Percentiles rank a stretch among this genome's conserved stretches.
These are phyloP conservation scores for Irpex rosettiformis DNA, from an alignment of 1,284 basidiomycete genomes.

Conservation along the genomic window DNA sequence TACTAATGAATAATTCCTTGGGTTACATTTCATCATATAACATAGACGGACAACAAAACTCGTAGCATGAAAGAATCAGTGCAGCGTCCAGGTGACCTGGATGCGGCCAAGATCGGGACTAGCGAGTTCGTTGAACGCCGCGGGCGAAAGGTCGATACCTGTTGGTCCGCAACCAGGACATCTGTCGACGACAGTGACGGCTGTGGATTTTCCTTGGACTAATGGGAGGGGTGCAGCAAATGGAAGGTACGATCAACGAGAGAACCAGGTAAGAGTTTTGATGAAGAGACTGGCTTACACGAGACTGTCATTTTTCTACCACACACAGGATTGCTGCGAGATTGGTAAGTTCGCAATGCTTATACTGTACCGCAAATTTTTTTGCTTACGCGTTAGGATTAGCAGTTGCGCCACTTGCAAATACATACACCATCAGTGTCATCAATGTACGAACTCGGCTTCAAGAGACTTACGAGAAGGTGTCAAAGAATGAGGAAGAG, in stretches of 20 bases:
- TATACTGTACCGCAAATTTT: neutral
- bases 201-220: constrained; percentile 30
- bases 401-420: constrained; percentile 11
- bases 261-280: neutral
- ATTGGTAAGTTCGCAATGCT: neutral
- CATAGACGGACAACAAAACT: neutral
- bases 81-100: constrained; percentile 20
- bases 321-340: constrained; percentile 22
- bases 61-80: neutral
- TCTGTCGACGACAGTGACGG: constrained; percentile 37
- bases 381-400: constrained; percentile 19
- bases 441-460: neutral
- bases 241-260: neutral
- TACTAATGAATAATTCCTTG: neutral
- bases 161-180: constrained; percentile 37
- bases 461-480: constrained; percentile 10
- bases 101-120: constrained; percentile 20
- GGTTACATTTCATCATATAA: neutral
- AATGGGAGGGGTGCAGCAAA: neutral
- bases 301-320: constrained; percentile 22
- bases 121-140: constrained; percentile 38
- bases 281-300: constrained; percentile 14
- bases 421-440: neutral
- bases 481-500: constrained; percentile 25
- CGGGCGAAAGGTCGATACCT: constrained; percentile 39